phyloP scores from a whole-genome alignment of 169 alveolate species.

The Plasmodium blacklocki region DNA sequence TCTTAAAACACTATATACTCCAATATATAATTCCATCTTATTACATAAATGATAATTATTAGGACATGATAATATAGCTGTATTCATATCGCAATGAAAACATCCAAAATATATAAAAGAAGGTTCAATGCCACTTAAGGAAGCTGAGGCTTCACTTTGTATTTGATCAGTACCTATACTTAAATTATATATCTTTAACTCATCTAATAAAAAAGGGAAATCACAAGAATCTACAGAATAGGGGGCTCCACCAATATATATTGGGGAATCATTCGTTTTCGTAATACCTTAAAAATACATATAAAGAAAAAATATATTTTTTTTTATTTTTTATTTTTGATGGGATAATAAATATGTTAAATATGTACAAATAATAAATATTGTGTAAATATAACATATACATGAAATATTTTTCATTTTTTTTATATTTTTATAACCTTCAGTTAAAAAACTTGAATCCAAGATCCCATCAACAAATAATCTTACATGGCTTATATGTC shows the following conservation, averaged over 20 bases:
- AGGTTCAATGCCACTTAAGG: constrained; percentile 90
- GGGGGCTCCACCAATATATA: constrained; percentile 90
- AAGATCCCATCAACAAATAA: constrained; percentile 68
- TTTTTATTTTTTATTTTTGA: too few species aligned
- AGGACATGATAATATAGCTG: constrained; percentile 84
- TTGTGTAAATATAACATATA: not conserved
- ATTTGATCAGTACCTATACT: constrained; percentile 84
- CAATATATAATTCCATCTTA: constrained; percentile 85
- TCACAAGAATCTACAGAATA: constrained; percentile 86
- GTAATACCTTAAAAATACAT: constrained; percentile 79
- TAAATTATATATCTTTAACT: constrained; percentile 85
- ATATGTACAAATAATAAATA: not conserved
- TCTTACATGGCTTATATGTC: constrained; percentile 59
- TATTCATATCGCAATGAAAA: constrained; percentile 88
- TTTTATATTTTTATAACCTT: constrained; percentile 31
- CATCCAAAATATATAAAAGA: constrained; percentile 90
- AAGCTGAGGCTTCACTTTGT: constrained; percentile 85
- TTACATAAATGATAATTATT: constrained; percentile 91
- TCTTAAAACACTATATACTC: constrained; percentile 73
- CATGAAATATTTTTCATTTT: not conserved
- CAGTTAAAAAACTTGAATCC: constrained; percentile 69
- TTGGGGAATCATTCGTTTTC: constrained; percentile 87
- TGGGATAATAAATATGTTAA: not conserved
- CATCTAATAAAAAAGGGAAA: constrained; percentile 89
- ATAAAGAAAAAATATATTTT: too few species aligned